Base-by-base conservation (phyloP, 192 early-diverging fungal genomes). In the Ambispora gerdemannii region DNA sequence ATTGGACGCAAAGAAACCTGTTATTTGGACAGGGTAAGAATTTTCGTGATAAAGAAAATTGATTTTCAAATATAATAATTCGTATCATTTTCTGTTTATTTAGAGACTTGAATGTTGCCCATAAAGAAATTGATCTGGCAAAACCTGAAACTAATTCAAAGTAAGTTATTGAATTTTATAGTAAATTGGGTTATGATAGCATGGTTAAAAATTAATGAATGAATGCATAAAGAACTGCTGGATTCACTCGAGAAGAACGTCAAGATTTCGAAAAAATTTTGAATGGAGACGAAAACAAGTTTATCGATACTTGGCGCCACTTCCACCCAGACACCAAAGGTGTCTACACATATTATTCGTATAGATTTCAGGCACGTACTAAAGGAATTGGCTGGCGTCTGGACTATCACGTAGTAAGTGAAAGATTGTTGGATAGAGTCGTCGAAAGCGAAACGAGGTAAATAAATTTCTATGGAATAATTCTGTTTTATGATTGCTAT, bases 221-320 rank as follows among this genome's bases (percentile, higher is more conserved):
- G 4, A 3, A 19, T 20, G 2, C 22, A 32, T 22, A 38, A 20
- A 87, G 89, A 70, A 84, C 90, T 15, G 83, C 93, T 1, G 93
- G 94, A 25, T 95, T 92, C 72, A 94, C 93, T 3, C 73, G 81
- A 32, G 89, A 93, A 74, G 94, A 95, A 80, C 84, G 93, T 55
- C 74, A 74, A 7, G 89, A 86, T 19, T 93, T 95, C 33, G 76
- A 82, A 2, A 76, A 76, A 4, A 80, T 89, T 1, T 72, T 94
- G 25, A 69, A 84, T 22, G 83, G 81, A 27, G 74, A 73, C 3
- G 38, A 75, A 22, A 79, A 82, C 19, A 83, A 80, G 7, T 61
- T 90, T 22, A 74, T 93, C 25, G 94, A 95, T 74, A 83, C 83
- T 17, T 95, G 82, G 76, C 81, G 94, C 19, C 79, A 90, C 38